These are phyloP conservation scores for Colletotrichum incanum DNA, from an alignment of 2,329 filamentous ascomycete species.

Conservation along the genomic window DNA sequence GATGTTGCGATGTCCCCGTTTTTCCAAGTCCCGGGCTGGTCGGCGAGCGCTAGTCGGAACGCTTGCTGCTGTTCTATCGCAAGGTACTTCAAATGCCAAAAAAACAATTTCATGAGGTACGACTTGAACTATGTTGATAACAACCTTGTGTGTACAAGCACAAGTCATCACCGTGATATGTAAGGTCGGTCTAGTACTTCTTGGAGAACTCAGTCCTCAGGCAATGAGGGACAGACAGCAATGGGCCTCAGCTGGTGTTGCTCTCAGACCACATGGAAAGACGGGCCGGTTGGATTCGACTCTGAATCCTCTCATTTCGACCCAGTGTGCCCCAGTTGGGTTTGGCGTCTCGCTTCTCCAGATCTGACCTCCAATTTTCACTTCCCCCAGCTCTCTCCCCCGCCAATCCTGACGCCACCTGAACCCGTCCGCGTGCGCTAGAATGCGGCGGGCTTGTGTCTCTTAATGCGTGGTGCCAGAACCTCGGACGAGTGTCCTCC, in stretches of 20 bases:
- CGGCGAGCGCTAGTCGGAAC: background rate
- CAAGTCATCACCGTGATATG: background rate
- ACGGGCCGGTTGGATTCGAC: slow-evolving; percentile 32
- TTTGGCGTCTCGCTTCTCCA: slow-evolving; percentile 28
- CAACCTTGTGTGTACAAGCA: background rate
- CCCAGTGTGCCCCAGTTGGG: slow-evolving; percentile 11
- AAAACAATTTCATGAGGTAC: background rate
- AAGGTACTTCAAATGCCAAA: background rate
- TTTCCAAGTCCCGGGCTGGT: background rate
- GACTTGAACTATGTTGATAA: background rate
- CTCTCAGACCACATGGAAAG: slow-evolving; percentile 41
- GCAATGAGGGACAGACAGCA: background rate
- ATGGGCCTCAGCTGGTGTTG: slow-evolving; percentile 3
- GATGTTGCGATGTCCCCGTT: background rate
- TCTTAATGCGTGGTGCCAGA: background rate
- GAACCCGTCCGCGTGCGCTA: background rate
- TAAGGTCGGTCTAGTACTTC: background rate
- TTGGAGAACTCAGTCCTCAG: background rate
- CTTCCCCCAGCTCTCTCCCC: slow-evolving; percentile 7
- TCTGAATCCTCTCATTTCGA: slow-evolving; percentile 21
- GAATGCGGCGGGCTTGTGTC: slow-evolving; percentile 28
- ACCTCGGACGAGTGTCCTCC: slow-evolving; percentile 10
- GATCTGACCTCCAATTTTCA: slow-evolving; percentile 31
- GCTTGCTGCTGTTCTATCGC: background rate
- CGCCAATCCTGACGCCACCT: slow-evolving; percentile 25